Evolutionary conservation across 2,329 filamentous ascomycete species (phyloP).

Genomic region (Emmonsiellopsis sp.): DNA sequence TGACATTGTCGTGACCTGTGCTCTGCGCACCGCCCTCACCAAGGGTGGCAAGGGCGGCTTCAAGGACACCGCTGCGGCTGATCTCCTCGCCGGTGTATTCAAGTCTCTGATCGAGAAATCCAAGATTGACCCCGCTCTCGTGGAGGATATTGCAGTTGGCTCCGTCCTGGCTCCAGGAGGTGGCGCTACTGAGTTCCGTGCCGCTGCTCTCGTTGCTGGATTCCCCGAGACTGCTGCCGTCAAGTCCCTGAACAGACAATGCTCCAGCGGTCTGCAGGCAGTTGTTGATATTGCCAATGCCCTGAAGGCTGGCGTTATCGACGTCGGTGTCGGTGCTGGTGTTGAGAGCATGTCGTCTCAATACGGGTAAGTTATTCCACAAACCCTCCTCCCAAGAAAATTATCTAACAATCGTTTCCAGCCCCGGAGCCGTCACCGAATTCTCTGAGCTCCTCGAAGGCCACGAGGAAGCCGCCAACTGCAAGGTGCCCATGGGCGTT

Average conservation of each 20-base stretch:
- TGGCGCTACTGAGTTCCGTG: constrained; percentile 93
- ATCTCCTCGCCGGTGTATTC: constrained; percentile 77
- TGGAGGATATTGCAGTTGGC: constrained; percentile 90
- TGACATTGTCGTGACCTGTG: constrained; percentile 82
- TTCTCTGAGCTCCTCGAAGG: constrained; percentile 83
- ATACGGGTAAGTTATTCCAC: constrained; percentile 61
- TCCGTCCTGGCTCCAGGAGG: constrained; percentile 86
- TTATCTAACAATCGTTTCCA: constrained; percentile 21
- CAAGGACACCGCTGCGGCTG: constrained; percentile 84
- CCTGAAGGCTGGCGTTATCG: constrained; percentile 86
- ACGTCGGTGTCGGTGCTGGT: constrained; percentile 85
- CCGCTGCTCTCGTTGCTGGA: constrained; percentile 79
- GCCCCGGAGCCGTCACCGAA: constrained; percentile 76
- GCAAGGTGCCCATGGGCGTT: constrained; percentile 94
- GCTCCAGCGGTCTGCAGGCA: constrained; percentile 85
- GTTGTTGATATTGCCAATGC: constrained; percentile 91
- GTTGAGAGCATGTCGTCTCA: constrained; percentile 94
- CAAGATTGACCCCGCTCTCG: constrained; percentile 74
- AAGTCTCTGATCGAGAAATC: constrained; percentile 74
- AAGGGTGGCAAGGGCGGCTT: constrained; percentile 89
- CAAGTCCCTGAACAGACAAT: constrained; percentile 85
- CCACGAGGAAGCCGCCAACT: constrained; percentile 77
- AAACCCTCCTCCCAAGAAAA: not conserved
- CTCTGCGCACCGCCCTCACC: constrained; percentile 83
- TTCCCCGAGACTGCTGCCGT: constrained; percentile 82